Evolutionary conservation across 2,329 filamentous ascomycete genomes (phyloP), one percentile per base, ranked within the genome.

Genomic region (Diaporthe australafricana): DNA sequence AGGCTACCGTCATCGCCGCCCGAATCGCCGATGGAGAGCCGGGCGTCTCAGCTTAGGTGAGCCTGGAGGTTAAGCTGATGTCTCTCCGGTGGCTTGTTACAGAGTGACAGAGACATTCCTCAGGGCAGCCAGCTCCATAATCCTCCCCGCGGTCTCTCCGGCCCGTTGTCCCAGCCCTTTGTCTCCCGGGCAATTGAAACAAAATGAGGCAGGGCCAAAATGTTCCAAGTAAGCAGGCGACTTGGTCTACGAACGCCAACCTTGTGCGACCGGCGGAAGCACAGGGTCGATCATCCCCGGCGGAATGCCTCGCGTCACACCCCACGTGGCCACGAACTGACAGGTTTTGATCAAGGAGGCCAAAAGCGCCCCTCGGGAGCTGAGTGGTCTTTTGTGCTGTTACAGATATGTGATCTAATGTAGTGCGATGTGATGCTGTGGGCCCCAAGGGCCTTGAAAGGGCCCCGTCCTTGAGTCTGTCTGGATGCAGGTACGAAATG

Each of bases 51-150:
- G 60, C 60, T 65, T 42, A 65, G 60, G 30, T 65, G 45, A 65
- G 38, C 3, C 3, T 5, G 14, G 38, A 40, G 60, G 30, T 65
- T 42, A 65, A 42, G 60, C 60, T 63, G 60, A 63, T 63, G 42
- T 63, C 60, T 63, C 60, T 35, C 60, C 60, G 38, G 60, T 65
- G 60, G 60, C 60, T 63, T 65, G 60, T 65, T 35, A 65, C 60
- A 65, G 60, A 65, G 60, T 65, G 60, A 30, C 60, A 50, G 45
- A 65, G 60, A 65, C 60, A 65, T 65, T 65, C 60, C 60, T 65
- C 53, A 65, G 16, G 60, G 42, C 9, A 63, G 22, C 60, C 60
- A 25, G 32, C 42, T 38, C 40, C 8, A 38, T 11, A 50, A 65
- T 38, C 45, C 60, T 50, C 47, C 60, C 45, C 30, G 60, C 60